Evolutionary conservation across 345 rosid genomes (phyloP), one percentile per base, ranked within the genome.

Genomic region (Syzygium aqueum): DNA sequence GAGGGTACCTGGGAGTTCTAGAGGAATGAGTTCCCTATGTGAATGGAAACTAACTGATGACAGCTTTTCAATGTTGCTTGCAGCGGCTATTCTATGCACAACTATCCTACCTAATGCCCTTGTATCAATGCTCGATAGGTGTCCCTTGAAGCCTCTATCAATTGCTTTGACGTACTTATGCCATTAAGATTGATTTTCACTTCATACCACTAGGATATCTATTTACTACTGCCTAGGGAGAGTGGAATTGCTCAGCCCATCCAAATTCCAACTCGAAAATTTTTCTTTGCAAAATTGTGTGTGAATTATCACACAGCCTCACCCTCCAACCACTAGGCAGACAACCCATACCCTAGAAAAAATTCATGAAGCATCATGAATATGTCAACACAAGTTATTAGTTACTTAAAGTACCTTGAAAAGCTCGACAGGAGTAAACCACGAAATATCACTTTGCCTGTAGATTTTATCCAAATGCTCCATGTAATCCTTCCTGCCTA

Each of bases 351-450:
- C 49, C 82, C 82, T 19, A 73, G 1, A 0, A 73, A 73, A 73
- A 37, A 73, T 37, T 73, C 82, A 73, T 37, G 11, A 49, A 40
- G 82, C 82, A 37, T 73, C 15, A 11, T 73, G 82, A 73, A 37
- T 33, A 33, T 0, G 14, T 19, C 49, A 73, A 73, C 82, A 21
- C 49, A 1, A 73, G 49, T 33, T 73, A 21, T 11, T 23, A 16
- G 13, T 49, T 21, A 84, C 50, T 82, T 85, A 84, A 51, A 78
- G 84, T 89, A 95, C 99, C 99, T 96, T 97, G 89, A 96, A 97
- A 80, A 97, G 98, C 94, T 97, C 99, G 52, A 96, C 98, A 17
- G 99, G 99, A 84, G 99, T 97, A 92, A 96, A 97, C 99, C 99
- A 97, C 86, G 99, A 91, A 49, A 94, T 92, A 86, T 95, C 99